Evolutionary conservation across 164 flowering plant species (phyloP).

Genomic region (Chloranthus sessilifolius): DNA sequence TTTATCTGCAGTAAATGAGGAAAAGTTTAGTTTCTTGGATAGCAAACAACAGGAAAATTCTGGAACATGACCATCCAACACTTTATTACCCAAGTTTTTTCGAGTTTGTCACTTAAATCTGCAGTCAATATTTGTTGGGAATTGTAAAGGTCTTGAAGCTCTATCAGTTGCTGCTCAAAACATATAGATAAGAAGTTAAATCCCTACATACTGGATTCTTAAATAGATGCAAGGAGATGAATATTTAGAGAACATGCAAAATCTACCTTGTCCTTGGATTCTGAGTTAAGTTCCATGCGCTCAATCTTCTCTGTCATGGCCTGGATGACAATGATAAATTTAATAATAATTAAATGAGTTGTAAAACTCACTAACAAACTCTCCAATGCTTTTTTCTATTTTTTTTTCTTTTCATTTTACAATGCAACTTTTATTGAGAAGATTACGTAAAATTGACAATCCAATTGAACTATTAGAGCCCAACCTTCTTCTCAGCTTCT

Average conservation of each 20-base stretch:
- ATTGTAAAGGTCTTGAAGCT: constrained; percentile 71
- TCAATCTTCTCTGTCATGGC: constrained; percentile 84
- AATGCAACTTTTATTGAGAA: not conserved
- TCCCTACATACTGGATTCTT: no score
- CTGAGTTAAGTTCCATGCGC: constrained; percentile 64
- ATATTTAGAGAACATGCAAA: no score
- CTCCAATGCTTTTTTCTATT: no score
- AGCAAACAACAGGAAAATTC: no score
- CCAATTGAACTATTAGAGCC: not conserved
- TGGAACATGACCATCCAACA: not conserved
- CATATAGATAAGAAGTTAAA: constrained; percentile 3
- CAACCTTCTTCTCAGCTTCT: constrained; percentile 85
- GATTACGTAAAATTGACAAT: not conserved
- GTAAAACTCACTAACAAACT: no score
- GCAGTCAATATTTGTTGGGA: constrained; percentile 66
- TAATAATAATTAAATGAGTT: constrained; percentile 1
- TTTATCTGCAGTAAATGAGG: constrained; percentile 46
- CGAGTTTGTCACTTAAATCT: constrained; percentile 73
- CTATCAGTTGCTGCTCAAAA: constrained; percentile 60
- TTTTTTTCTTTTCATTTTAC: not conserved
- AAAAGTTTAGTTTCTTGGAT: no score
- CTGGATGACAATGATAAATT: constrained; percentile 21
- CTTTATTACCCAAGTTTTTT: constrained; percentile 49
- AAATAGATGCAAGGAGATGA: no score
- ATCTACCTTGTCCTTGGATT: constrained; percentile 76